Base-by-base conservation (phyloP, 2,329 filamentous ascomycete species). In the Cladophialophora chaetospira region DNA sequence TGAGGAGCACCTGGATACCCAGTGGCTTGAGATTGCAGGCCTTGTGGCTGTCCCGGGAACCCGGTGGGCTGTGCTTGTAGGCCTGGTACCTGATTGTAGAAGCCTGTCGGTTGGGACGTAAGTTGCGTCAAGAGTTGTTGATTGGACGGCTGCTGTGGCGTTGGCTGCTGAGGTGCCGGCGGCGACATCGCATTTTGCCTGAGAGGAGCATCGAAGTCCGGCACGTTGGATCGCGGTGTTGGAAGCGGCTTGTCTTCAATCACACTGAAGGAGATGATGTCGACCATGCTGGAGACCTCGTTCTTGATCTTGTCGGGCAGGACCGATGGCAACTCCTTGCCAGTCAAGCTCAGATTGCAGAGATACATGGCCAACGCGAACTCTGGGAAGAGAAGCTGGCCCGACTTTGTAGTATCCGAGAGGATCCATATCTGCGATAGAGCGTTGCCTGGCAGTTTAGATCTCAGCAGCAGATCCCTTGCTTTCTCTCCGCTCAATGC, bases 251-350 rank as follows among this genome's bases (percentile, higher is more conserved):
- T 77, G 25, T 93, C 88, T 63, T 99, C 94, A 0, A 84, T 85
- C 21, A 97, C 83, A 65, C 88, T 91, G 71, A 99, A 99, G 58
- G 91, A 96, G 70, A 99, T 99, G 55, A 99, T 99, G 70, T 99
- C 94, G 36, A 99, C 94, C 92, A 99, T 97, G 74, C 94, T 96
- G 3, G 93, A 97, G 15, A 99, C 94, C 73, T 99, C 94, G 68
- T 99, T 99, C 77, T 86, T 88, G 63, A 99, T 87, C 57, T 85
- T 88, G 28, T 97, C 91, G 0, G 94, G 94, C 8, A 99, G 79
- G 4, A 70, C 73, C 1, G 80, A 69, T 0, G 94, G 94, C 21
- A 99, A 74, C 0, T 86, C 79, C 73, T 96, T 96, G 57, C 91
- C 91, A 0, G 90, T 94, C 57, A 97, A 79, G 71, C 88, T 94